Evolutionary conservation across 148 eudicot genomes (phyloP).

Genomic region (Talinum fruticosum): DNA sequence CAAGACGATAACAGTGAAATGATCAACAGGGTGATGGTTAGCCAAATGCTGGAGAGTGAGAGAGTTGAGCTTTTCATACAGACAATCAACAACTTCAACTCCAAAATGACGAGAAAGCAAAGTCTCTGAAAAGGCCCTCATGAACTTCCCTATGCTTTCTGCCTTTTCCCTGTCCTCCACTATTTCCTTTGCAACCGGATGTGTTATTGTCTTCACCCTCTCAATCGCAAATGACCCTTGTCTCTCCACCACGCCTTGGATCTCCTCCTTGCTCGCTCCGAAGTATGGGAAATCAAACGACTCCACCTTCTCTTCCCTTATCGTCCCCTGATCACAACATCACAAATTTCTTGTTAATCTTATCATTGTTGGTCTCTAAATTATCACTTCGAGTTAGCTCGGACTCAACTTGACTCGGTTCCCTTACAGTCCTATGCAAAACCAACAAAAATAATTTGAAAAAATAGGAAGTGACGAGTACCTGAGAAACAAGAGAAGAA

Average conservation of each 20-base stretch:
- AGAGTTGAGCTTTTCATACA: constrained; percentile 1
- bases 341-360: no score
- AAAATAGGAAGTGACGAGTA: neutral
- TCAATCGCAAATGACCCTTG: constrained; percentile 25
- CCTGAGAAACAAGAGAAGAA: constrained; percentile 26
- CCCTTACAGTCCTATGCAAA: no score
- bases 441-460: no score
- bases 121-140: constrained; percentile 22
- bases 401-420: no score
- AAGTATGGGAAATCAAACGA: constrained; percentile 17
- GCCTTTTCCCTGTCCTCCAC: neutral
- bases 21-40: neutral
- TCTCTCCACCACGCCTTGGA: constrained; percentile 9
- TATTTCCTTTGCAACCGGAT: neutral
- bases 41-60: neutral
- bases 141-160: neutral
- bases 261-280: constrained; percentile 15
- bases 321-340: constrained; percentile 7
- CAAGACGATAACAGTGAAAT: constrained; percentile 2
- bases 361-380: no score
- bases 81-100: neutral
- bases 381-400: no score
- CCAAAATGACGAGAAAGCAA: constrained; percentile 23
- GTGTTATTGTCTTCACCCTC: neutral
- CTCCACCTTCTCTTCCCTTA: constrained; percentile 19